A percentile compares a stretch with the other conserved stretches of the same genome.
Conservation (phyloP, 495 filamentous ascomycete genomes). For the Penicillium subrubescens region DNA sequence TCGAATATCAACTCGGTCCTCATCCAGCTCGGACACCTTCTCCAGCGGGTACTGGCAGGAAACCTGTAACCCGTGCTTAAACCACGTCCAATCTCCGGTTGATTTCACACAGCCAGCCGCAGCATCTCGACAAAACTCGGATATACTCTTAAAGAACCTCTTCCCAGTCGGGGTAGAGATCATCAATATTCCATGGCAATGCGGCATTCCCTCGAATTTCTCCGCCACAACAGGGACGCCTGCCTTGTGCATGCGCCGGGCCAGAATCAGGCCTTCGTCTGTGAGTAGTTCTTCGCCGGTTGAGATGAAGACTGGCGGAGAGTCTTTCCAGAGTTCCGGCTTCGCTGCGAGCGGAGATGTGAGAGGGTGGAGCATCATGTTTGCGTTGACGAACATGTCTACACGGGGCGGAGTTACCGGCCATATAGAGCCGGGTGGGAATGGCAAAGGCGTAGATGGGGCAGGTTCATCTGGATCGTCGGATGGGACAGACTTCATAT, state of each 20-base stretch:
- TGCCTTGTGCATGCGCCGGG: constrained; percentile 57
- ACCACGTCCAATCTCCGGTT: constrained; percentile 44
- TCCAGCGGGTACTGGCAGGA: constrained; percentile 55
- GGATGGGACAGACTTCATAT: constrained; percentile 32
- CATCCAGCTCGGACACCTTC: constrained; percentile 47
- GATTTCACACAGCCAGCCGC: constrained; percentile 33
- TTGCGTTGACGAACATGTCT: constrained; percentile 68
- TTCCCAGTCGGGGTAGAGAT: constrained; percentile 46
- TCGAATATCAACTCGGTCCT: constrained; percentile 54
- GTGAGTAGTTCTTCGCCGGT: constrained; percentile 79
- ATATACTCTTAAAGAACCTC: constrained; percentile 58
- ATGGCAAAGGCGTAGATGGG: constrained; percentile 25
- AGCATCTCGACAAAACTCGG: constrained; percentile 53
- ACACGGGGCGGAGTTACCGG: constrained; percentile 68
- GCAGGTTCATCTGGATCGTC: constrained; percentile 30
- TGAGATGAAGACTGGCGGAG: constrained; percentile 71
- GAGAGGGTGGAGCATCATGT: constrained; percentile 70
- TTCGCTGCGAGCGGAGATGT: constrained; percentile 65
- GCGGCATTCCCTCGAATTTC: constrained; percentile 87
- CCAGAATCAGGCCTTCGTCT: constrained; percentile 70
- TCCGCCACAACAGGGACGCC: constrained; percentile 69
- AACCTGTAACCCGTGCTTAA: constrained; percentile 54
- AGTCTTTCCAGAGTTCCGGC: constrained; percentile 62
- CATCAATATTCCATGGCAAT: constrained; percentile 75
- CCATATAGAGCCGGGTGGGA: constrained; percentile 66